Evolutionary conservation across 2,329 filamentous ascomycete species (phyloP).

Genomic region (Diplodia seriata): DNA sequence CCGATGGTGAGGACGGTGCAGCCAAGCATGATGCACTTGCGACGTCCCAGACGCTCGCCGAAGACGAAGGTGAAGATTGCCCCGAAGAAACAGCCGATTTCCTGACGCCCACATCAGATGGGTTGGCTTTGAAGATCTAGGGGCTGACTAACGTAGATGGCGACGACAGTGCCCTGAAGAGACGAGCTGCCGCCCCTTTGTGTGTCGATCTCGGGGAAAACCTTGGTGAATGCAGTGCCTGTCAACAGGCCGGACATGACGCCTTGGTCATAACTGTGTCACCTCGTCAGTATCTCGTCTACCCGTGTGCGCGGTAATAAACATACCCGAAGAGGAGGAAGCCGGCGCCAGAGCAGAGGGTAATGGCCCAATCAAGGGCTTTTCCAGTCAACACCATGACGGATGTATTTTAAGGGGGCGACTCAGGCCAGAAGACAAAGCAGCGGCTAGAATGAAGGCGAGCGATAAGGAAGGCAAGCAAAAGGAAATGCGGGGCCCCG

Average conservation of each 20-base stretch:
- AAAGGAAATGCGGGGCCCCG: slow-evolving; percentile 10
- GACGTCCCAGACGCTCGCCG: slow-evolving; percentile 58
- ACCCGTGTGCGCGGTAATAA: background rate
- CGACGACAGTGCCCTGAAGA: slow-evolving; percentile 61
- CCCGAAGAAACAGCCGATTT: slow-evolving; percentile 49
- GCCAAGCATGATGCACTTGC: slow-evolving; percentile 56
- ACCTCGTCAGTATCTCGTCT: background rate
- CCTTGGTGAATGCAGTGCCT: slow-evolving; percentile 39
- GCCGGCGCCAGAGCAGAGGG: slow-evolving; percentile 29
- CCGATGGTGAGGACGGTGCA: slow-evolving; percentile 59
- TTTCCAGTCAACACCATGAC: slow-evolving; percentile 30
- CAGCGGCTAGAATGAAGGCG: background rate
- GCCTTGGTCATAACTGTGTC: slow-evolving; percentile 49
- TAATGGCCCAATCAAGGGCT: slow-evolving; percentile 31
- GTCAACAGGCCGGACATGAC: slow-evolving; percentile 48
- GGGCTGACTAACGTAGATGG: slow-evolving; percentile 56
- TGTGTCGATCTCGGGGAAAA: slow-evolving; percentile 30
- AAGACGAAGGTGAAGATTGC: slow-evolving; percentile 57
- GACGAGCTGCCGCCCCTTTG: slow-evolving; percentile 54
- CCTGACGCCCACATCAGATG: slow-evolving; percentile 3
- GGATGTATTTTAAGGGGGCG: background rate
- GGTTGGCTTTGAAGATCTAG: background rate
- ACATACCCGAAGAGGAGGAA: slow-evolving; percentile 31
- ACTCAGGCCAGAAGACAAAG: background rate
- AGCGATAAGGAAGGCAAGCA: background rate